Evolutionary conservation across 1,139 yeast species (phyloP).

Genomic region (Spathaspora sp.): DNA sequence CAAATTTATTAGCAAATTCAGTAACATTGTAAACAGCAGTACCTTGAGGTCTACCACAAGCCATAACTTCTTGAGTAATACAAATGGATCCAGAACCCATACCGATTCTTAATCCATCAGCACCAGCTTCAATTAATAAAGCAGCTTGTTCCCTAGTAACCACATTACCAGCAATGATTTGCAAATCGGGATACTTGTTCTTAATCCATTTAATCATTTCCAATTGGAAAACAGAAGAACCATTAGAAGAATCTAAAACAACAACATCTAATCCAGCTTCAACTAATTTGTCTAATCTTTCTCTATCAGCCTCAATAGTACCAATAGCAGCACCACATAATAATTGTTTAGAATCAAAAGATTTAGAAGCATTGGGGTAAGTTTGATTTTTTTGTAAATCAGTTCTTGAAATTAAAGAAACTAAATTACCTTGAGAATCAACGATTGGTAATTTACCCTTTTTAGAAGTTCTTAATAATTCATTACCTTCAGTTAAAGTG

Average conservation of each 20-base stretch:
- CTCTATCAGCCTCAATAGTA: slow-evolving; percentile 85
- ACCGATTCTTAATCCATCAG: slow-evolving; percentile 97
- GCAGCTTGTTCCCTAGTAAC: slow-evolving; percentile 99
- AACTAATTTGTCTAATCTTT: slow-evolving; percentile 79
- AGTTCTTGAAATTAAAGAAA: slow-evolving; percentile 89
- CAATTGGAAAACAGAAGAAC: slow-evolving; percentile 92
- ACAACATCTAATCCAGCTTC: slow-evolving; percentile 98
- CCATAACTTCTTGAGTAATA: slow-evolving; percentile 99
- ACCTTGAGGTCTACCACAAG: slow-evolving; percentile 99
- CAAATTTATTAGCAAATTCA: slow-evolving; percentile 84
- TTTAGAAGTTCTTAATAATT: slow-evolving; percentile 85
- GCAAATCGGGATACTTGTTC: slow-evolving; percentile 69
- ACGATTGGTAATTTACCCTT: slow-evolving; percentile 97
- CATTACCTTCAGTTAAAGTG: slow-evolving; percentile 82
- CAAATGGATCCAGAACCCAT: slow-evolving; percentile 99
- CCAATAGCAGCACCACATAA: slow-evolving; percentile 99
- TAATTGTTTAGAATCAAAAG: slow-evolving; percentile 89
- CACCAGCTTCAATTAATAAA: slow-evolving; percentile 90
- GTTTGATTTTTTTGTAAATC: slow-evolving; percentile 95
- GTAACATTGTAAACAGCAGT: slow-evolving; percentile 89
- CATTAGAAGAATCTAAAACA: slow-evolving; percentile 94
- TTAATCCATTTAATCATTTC: slow-evolving; percentile 93
- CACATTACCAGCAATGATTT: slow-evolving; percentile 97
- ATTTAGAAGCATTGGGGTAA: slow-evolving; percentile 94
- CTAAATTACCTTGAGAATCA: slow-evolving; percentile 72